Conservation (phyloP, 1,284 basidiomycete species). For the Coniferiporia weirii region DNA sequence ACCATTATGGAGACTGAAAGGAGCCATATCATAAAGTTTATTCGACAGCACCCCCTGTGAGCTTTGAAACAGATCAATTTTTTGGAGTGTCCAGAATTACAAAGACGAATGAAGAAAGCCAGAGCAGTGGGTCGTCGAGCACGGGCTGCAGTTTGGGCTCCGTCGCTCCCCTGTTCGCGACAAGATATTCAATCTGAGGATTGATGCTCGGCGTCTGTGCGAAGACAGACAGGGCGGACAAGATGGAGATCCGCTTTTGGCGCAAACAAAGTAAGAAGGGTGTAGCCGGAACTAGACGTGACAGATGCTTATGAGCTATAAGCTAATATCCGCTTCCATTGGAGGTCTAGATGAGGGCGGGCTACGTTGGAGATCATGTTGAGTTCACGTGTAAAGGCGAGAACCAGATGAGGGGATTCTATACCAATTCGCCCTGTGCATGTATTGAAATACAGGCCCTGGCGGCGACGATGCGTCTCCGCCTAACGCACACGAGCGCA, state of each 20-base stretch:
- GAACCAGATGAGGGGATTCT: neutral
- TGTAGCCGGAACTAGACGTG: neutral
- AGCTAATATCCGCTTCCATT: neutral
- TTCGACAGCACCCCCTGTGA: neutral
- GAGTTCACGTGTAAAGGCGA: neutral
- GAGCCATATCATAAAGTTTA: too few relatives aligned
- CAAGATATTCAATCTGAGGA: too few relatives aligned
- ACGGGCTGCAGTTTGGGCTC: too few relatives aligned
- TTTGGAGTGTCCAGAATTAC: neutral
- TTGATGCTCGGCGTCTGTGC: too few relatives aligned
- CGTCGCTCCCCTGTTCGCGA: too few relatives aligned
- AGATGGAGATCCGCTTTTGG: neutral
- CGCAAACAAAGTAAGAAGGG: neutral
- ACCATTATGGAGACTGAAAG: too few relatives aligned
- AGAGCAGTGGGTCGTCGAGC: neutral
- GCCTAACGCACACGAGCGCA: neutral
- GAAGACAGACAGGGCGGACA: neutral
- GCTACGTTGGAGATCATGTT: neutral
- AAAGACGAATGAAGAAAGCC: neutral
- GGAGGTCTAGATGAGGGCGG: neutral
- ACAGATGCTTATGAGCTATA: neutral
- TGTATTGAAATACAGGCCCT: neutral
- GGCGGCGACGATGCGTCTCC: neutral
- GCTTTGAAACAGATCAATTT: neutral
- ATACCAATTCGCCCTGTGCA: neutral